Conservation (phyloP, 2,329 filamentous ascomycete genomes). For the Trichoderma polysporum region DNA sequence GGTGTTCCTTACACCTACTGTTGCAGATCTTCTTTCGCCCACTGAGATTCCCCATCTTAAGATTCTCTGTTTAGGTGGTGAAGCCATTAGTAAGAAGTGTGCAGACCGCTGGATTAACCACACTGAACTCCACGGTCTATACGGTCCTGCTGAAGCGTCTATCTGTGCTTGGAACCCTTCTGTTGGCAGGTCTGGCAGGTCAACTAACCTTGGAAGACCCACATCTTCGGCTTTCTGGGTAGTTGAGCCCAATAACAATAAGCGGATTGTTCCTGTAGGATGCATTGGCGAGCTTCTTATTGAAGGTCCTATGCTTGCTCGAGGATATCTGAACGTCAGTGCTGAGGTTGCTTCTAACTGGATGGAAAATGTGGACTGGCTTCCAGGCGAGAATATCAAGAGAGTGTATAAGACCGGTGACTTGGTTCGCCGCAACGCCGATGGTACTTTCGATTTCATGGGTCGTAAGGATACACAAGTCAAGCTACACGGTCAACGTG, state of each 20-base stretch:
- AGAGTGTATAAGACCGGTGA: conserved; percentile 19
- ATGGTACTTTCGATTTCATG: conserved; percentile 20
- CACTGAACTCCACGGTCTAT: conserved; percentile 7
- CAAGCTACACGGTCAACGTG: conserved; percentile 20
- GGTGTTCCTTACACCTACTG: conserved; percentile 24
- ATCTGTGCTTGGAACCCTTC: conserved; percentile 15
- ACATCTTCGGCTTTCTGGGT: conserved; percentile 24
- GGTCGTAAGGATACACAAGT: conserved; percentile 20
- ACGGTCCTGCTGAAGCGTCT: conserved; percentile 20
- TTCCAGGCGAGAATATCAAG: neutral
- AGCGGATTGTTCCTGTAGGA: conserved; percentile 23
- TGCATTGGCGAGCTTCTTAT: conserved; percentile 27
- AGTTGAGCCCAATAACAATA: conserved; percentile 21
- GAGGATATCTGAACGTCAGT: conserved; percentile 23
- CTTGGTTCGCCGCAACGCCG: conserved; percentile 19
- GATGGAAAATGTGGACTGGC: conserved; percentile 21
- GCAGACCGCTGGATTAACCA: conserved; percentile 8
- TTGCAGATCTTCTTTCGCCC: conserved; percentile 22
- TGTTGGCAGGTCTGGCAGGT: neutral
- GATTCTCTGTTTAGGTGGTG: conserved; percentile 19
- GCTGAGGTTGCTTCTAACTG: conserved; percentile 23
- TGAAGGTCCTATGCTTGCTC: conserved; percentile 26
- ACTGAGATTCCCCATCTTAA: conserved; percentile 13
- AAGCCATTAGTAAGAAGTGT: conserved; percentile 17
- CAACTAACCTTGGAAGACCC: conserved; percentile 21